phyloP scores from a whole-genome alignment of 768 basidiomycete species.

The Dentipellis sp. region DNA sequence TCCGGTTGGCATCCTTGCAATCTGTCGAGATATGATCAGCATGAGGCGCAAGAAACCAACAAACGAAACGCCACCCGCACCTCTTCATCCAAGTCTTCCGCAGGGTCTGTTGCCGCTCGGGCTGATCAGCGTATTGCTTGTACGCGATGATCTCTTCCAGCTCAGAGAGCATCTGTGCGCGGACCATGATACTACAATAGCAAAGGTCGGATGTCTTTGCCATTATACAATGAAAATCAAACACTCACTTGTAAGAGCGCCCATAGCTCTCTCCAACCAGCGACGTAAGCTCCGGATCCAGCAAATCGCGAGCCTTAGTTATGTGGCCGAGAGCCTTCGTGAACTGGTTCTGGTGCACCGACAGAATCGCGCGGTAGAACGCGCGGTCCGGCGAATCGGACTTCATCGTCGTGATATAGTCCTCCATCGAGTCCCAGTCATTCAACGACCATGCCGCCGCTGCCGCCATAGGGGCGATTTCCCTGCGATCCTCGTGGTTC shows the following conservation, averaged over 20 bases:
- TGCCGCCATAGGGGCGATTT: constrained; percentile 94
- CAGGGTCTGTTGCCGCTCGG: constrained; percentile 85
- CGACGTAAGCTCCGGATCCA: constrained; percentile 86
- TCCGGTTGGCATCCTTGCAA: constrained; percentile 95
- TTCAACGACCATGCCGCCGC: constrained; percentile 95
- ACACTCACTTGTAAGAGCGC: constrained; percentile 85
- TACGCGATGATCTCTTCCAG: constrained; percentile 95
- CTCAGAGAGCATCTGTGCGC: constrained; percentile 97
- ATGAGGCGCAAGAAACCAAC: neutral
- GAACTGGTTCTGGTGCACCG: constrained; percentile 95
- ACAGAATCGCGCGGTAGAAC: constrained; percentile 93
- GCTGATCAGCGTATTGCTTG: constrained; percentile 90
- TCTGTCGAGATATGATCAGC: constrained; percentile 30
- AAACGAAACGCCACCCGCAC: constrained; percentile 28
- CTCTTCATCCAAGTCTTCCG: constrained; percentile 97
- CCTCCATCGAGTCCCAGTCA: constrained; percentile 98
- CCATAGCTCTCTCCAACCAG: constrained; percentile 95
- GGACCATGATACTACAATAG: constrained; percentile 73
- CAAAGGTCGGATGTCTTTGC: constrained; percentile 3
- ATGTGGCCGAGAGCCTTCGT: constrained; percentile 85
- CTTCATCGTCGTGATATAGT: constrained; percentile 92
- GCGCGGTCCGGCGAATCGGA: constrained; percentile 86
- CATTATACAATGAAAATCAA: neutral
- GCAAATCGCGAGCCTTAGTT: constrained; percentile 82
- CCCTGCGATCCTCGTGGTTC: constrained; percentile 71